Evolutionary conservation across 345 rosid genomes (phyloP), one percentile per base, ranked within the genome.

Genomic region (Rhodomyrtus tomentosa): DNA sequence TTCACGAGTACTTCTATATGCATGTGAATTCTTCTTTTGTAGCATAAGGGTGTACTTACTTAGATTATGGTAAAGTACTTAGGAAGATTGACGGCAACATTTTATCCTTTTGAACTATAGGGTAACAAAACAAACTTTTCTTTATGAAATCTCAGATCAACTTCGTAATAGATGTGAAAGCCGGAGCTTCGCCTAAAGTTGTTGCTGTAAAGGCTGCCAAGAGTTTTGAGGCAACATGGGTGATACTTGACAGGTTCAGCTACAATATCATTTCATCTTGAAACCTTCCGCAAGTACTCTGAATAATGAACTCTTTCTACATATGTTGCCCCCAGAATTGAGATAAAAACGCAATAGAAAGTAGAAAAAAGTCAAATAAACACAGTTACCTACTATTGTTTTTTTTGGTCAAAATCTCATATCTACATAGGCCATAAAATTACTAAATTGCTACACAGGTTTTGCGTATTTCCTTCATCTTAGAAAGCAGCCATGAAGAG

Each of bases 211-310:
- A 76, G 81, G 88, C 91, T 86, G 90, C 89, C 55, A 87, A 49
- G 88, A 89, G 12, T 50, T 82, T 92, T 40, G 81, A 84, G 83
- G 93, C 94, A 38, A 93, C 94, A 50, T 93, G 90, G 92, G 85
- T 92, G 50, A 82, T 93, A 50, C 93, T 93, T 82, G 95, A 92
- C 86, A 93, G 93, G 95, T 91, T n/a, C 50, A 32, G 89, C 85
- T 73, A 53, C 81, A 55, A 48, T 48, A 42, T 7, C 53, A 42
- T 40, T 40, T 72, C 73, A 8, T 7, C 3, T 20, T 27, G 45
- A 2, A 38, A 68, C 22, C 45, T 68, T 68, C 76, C 24, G 5
- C 24, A 32, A 55, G n/a, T 55, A 8, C n/a, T 55, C 58, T 24
- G 58, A 22, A 55, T 22, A 22, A 55, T 8, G 5, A 55, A 24